phyloP scores from a whole-genome alignment of 2,329 filamentous ascomycete species.

The Albifimbria verrucaria region DNA sequence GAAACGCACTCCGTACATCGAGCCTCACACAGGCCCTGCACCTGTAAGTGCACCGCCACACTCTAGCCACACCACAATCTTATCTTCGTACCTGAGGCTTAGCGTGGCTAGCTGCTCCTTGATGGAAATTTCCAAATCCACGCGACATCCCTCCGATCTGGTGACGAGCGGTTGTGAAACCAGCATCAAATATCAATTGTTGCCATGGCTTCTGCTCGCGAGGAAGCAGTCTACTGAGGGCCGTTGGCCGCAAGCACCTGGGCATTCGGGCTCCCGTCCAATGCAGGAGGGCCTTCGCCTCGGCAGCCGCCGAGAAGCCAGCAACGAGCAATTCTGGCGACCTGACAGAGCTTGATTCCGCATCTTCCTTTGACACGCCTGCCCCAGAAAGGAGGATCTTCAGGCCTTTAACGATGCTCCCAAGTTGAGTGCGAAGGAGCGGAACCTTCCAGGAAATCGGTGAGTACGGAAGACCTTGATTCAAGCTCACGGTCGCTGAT shows the following conservation, averaged over 20 bases:
- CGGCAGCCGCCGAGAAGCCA: slow-evolving; percentile 38
- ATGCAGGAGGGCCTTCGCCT: slow-evolving; percentile 39
- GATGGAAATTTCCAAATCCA: slow-evolving; percentile 31
- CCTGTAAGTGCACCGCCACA: slow-evolving; percentile 8
- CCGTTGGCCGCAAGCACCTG: slow-evolving; percentile 25
- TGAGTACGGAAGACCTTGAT: no score
- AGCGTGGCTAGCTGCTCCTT: slow-evolving; percentile 14
- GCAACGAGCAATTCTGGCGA: slow-evolving; percentile 17
- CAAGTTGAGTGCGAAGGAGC: slow-evolving; percentile 29
- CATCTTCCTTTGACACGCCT: slow-evolving; percentile 45
- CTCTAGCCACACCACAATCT: neutral
- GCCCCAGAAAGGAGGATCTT: slow-evolving; percentile 31
- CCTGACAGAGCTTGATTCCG: slow-evolving; percentile 47
- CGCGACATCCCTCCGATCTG: slow-evolving; percentile 11
- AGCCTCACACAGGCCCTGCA: no score
- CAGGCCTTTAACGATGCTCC: slow-evolving; percentile 39
- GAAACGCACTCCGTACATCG: no score
- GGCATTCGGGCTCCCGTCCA: slow-evolving; percentile 17
- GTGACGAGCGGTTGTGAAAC: slow-evolving; percentile 16
- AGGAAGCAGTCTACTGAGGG: slow-evolving; percentile 33
- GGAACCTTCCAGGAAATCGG: slow-evolving; percentile 45
- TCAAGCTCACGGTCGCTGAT: no score
- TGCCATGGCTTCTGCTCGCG: slow-evolving; percentile 40
- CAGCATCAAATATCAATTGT: slow-evolving; percentile 11
- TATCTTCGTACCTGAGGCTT: slow-evolving; percentile 17